Conservation (phyloP, 306 rosid genomes). For the Cajanus cajan region DNA sequence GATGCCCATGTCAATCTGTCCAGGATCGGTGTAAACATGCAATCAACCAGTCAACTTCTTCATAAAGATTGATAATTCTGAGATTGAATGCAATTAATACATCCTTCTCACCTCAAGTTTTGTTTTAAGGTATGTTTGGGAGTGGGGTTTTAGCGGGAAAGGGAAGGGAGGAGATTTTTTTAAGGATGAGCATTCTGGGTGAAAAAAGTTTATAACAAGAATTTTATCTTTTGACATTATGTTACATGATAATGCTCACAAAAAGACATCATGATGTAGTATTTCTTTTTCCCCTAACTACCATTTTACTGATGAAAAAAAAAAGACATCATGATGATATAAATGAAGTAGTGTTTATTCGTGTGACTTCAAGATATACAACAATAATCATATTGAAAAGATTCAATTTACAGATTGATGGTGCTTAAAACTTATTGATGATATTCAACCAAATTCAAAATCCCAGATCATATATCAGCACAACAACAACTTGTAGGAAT, state of each 20-base stretch:
- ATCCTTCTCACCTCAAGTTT: too few species aligned
- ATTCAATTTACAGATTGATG: neutral
- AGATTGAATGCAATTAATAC: neutral
- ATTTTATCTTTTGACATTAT: neutral
- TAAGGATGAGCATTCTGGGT: neutral
- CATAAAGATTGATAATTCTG: neutral
- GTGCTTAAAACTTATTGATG: neutral
- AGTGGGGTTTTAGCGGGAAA: neutral
- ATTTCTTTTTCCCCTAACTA: too few species aligned
- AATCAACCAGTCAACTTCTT: slow-evolving; percentile 4
- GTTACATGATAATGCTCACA: neutral
- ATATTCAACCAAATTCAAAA: neutral
- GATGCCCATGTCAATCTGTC: neutral
- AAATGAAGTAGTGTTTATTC: neutral
- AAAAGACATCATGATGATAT: neutral
- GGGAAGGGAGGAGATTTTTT: neutral
- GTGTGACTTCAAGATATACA: neutral
- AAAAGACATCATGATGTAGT: neutral
- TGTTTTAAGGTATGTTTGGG: neutral
- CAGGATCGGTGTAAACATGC: neutral
- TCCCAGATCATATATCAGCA: neutral
- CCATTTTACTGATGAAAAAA: too few species aligned
- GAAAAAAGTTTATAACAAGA: neutral
- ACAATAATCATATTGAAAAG: neutral
- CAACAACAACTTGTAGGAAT: neutral